These are phyloP conservation scores for Coniferiporia weirii DNA, from an alignment of 1,284 basidiomycete genomes.

Conservation along the genomic window DNA sequence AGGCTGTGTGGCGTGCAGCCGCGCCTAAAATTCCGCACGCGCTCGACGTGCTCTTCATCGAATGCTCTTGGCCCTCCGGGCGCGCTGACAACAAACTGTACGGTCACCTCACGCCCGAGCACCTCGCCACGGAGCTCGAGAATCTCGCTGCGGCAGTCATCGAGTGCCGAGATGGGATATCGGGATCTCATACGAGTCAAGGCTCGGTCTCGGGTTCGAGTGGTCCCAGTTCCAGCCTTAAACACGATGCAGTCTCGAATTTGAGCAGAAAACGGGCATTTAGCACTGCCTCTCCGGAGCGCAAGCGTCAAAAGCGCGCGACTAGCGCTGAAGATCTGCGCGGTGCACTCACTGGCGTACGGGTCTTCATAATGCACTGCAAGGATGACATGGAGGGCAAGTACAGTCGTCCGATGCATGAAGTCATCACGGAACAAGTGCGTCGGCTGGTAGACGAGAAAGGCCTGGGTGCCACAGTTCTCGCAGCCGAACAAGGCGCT, in stretches of 20 bases:
- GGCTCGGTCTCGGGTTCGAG: not conserved
- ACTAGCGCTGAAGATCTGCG: slow-evolving; percentile 31
- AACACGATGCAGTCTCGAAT: not conserved
- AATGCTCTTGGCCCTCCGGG: slow-evolving; percentile 75
- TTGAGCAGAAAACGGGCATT: slow-evolving; percentile 4
- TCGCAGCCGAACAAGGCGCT: slow-evolving; percentile 68
- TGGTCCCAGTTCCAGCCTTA: not conserved
- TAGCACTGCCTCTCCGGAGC: slow-evolving; percentile 20
- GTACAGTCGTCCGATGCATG: slow-evolving; percentile 39
- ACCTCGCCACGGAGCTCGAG: slow-evolving; percentile 62
- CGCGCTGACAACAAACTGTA: slow-evolving; percentile 57
- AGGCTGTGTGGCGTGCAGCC: slow-evolving; percentile 64
- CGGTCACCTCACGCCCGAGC: slow-evolving; percentile 73
- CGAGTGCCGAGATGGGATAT: slow-evolving; percentile 4
- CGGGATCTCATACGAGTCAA: not conserved
- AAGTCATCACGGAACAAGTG: slow-evolving; percentile 61
- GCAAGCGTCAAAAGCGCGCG: slow-evolving; percentile 43
- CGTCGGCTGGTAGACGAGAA: slow-evolving; percentile 46
- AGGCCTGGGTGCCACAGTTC: slow-evolving; percentile 55
- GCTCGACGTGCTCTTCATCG: slow-evolving; percentile 71
- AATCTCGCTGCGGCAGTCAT: slow-evolving; percentile 61
- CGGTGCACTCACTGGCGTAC: slow-evolving; percentile 51
- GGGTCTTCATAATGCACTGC: slow-evolving; percentile 74
- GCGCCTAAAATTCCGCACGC: slow-evolving; percentile 60
- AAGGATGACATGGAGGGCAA: slow-evolving; percentile 56